Evolutionary conservation across 345 rosid genomes (phyloP).

Genomic region (Populus davidiana): DNA sequence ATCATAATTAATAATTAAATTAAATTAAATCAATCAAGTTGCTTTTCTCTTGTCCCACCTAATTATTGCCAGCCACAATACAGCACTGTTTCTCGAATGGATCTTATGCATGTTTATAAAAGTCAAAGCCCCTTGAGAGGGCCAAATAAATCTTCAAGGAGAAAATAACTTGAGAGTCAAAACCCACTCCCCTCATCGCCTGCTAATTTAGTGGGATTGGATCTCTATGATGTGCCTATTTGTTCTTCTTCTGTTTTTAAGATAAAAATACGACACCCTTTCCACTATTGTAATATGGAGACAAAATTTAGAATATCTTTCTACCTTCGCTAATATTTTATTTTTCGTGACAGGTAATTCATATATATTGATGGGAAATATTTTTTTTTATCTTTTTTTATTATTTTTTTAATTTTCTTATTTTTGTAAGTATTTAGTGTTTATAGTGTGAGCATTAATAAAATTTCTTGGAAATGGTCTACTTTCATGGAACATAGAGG

Average conservation of each 20-base stretch:
- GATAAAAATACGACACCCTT: neutral
- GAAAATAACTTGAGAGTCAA: neutral
- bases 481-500: no score
- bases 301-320: no score
- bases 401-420: no score
- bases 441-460: no score
- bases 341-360: neutral
- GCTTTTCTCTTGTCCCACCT: constrained; percentile 8
- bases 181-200: neutral
- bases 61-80: constrained; percentile 23
- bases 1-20: neutral
- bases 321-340: neutral
- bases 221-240: neutral
- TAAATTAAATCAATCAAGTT: neutral
- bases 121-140: neutral
- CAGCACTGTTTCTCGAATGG: neutral
- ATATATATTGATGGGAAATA: neutral
- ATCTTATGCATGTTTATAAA: neutral
- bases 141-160: neutral
- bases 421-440: no score
- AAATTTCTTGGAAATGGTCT: no score
- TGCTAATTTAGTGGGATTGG: constrained; percentile 2
- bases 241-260: no score
- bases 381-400: no score
- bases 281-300: neutral